Base-by-base conservation (phyloP, 1,284 basidiomycete species). In the Cystobasidium sp. region DNA sequence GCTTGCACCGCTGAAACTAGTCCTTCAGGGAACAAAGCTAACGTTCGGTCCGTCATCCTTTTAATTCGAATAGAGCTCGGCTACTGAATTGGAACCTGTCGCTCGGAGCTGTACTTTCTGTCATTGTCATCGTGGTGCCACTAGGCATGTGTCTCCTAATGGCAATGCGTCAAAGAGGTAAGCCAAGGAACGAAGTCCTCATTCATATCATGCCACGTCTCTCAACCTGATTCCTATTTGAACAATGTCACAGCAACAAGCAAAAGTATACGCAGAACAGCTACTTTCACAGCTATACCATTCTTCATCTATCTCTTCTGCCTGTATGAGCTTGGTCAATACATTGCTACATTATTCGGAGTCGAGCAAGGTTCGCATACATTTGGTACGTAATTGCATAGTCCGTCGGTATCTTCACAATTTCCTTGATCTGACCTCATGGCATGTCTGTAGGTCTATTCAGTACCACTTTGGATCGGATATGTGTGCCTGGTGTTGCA, bases 401-500 rank as follows among this genome's bases (percentile, higher is more conserved):
- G 14, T 7, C 4, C 14, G 22, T 47, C 18, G 24, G 9, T 8
- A 43, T 37, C 10, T 0, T 10, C 4, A 18, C 20, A 37, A 24
- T 12, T 16, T 31, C 37, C 24, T 39, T 18, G 0, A 6, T 16
- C 47, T 59, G 64, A 12, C 18, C n/a, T 43, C 12, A 39, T 43
- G 6, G 12, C 6, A 55, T 24, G 12, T 10, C 24, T 12, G 12
- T 75, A 80, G 80, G 80, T 3, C 63, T 80, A n/a, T 75, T 81
- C 66, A 80, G 80, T 56, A 74, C 77, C 3, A 75, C 79, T 3
- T 74, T 81, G 0, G 78, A 80, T n/a, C 77, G 83, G 6, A 82
- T 83, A 1, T 83, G 82, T 53, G 81, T 83, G 8, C 80, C 84
- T 1, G 83, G 83, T 8, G 81, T 83, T 16, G 76, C 80, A 4